Conservation (phyloP, 116 monocot genomes). For the Cymodocea nodosa region DNA sequence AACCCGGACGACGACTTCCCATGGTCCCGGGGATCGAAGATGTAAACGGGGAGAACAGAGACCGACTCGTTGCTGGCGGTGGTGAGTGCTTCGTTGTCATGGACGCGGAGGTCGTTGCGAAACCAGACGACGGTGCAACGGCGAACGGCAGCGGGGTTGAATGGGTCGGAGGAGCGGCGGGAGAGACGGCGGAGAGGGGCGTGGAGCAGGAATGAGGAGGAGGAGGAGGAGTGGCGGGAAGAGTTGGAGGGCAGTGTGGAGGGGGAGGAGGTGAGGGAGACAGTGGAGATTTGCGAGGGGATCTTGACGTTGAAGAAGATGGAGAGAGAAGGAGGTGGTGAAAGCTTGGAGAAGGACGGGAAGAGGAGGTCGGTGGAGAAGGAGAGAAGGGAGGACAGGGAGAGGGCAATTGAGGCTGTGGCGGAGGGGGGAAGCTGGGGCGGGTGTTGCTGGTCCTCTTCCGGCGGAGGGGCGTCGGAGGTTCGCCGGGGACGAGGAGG, state of each 20-base stretch:
- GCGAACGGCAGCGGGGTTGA: slow-evolving; percentile 28
- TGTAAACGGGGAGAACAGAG: slow-evolving; percentile 55
- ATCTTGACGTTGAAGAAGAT: slow-evolving; percentile 19
- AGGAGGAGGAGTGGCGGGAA: slow-evolving; percentile 10
- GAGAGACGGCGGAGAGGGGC: slow-evolving; percentile 19
- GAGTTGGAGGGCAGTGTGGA: slow-evolving; percentile 1
- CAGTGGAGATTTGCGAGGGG: slow-evolving; percentile 33
- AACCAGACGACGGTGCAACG: slow-evolving; percentile 59
- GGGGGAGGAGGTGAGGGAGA: slow-evolving; percentile 10
- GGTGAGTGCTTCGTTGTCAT: slow-evolving; percentile 61
- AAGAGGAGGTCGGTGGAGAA: slow-evolving; percentile 8
- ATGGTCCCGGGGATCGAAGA: slow-evolving; percentile 64
- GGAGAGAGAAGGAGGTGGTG: slow-evolving; percentile 6
- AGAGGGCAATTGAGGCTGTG: background rate
- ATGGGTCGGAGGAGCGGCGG: slow-evolving; percentile 40
- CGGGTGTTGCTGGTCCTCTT: background rate
- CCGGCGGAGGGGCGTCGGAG: background rate
- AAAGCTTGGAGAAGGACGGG: slow-evolving; percentile 2
- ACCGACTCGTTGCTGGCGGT: slow-evolving; percentile 40
- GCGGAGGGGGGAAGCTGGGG: background rate
- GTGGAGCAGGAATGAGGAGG: slow-evolving; percentile 24
- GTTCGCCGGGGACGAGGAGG: background rate
- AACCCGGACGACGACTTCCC: slow-evolving; percentile 61
- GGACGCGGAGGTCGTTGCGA: slow-evolving; percentile 60
- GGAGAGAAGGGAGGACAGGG: background rate